Conservation (phyloP, 257 asterid species). For the Solanum sejunctum region DNA sequence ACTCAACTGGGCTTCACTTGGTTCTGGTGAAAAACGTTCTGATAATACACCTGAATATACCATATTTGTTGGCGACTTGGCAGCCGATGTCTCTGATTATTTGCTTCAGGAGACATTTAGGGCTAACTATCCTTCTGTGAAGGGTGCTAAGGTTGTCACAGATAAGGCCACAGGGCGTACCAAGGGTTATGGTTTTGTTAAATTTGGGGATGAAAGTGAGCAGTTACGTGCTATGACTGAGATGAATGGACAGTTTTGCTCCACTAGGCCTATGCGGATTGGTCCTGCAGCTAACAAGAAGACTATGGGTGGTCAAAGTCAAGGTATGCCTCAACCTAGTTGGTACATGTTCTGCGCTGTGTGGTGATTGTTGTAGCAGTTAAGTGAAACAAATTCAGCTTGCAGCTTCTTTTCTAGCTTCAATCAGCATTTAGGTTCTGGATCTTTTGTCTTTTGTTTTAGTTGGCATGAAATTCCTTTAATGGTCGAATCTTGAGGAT, state of each 20-base stretch:
- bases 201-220: constrained; percentile 77
- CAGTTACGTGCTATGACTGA: constrained; percentile 73
- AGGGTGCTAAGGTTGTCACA: constrained; percentile 75
- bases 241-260: constrained; percentile 75
- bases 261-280: constrained; percentile 82
- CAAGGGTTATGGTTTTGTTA: constrained; percentile 85
- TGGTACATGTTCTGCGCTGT: not conserved
- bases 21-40: constrained; percentile 60
- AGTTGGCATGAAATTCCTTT: constrained; percentile 17
- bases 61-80: constrained; percentile 82
- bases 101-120: constrained; percentile 61
- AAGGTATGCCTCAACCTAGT: constrained; percentile 28
- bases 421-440: constrained; percentile 13
- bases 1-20: constrained; percentile 75
- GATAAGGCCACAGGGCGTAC: constrained; percentile 77
- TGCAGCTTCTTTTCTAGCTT: not conserved
- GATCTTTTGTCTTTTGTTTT: constrained; percentile 9
- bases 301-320: constrained; percentile 35
- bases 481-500: constrained; percentile 9
- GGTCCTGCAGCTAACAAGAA: constrained; percentile 87
- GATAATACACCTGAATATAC: constrained; percentile 66
- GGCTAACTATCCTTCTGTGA: constrained; percentile 49
- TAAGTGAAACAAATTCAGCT: not conserved
- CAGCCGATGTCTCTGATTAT: constrained; percentile 77
- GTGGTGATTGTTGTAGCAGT: not conserved